These are phyloP conservation scores for Candida parachauliodes DNA, from an alignment of 805 yeast species.

Conservation along the genomic window DNA sequence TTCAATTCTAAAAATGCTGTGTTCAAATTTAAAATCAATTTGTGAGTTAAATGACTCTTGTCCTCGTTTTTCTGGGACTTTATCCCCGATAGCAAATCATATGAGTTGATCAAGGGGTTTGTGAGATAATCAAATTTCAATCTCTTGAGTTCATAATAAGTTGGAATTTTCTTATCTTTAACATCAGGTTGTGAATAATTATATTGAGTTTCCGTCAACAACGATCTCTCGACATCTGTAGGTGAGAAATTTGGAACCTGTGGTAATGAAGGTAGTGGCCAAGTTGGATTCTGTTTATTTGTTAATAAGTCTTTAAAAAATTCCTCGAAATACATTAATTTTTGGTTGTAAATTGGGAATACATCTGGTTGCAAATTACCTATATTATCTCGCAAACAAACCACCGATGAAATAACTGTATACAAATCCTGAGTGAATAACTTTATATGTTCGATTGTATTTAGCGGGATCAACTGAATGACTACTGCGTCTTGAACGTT, in stretches of 20 bases:
- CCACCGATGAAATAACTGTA: constrained; percentile 75
- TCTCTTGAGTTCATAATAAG: constrained; percentile 59
- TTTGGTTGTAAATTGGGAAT: constrained; percentile 67
- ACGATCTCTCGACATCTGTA: constrained; percentile 74
- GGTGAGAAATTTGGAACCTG: constrained; percentile 59
- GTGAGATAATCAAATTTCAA: constrained; percentile 63
- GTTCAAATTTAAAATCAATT: constrained; percentile 54
- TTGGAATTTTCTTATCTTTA: constrained; percentile 11
- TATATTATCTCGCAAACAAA: constrained; percentile 74
- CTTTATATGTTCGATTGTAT: constrained; percentile 80
- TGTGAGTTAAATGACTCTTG: constrained; percentile 36
- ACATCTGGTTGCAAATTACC: constrained; percentile 81
- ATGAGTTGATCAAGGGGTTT: constrained; percentile 58
- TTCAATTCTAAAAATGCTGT: constrained; percentile 42
- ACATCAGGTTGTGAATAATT: constrained; percentile 46
- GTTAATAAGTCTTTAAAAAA: constrained; percentile 51
- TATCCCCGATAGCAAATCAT: constrained; percentile 48
- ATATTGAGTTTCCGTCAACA: constrained; percentile 70
- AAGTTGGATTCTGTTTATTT: constrained; percentile 35
- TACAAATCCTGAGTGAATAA: constrained; percentile 48
- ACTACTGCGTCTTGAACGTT: constrained; percentile 45
- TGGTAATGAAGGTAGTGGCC: constrained; percentile 81
- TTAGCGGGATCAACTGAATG: constrained; percentile 67
- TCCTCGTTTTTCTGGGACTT: constrained; percentile 31
- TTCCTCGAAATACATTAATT: constrained; percentile 55